Evolutionary conservation across 2,329 filamentous ascomycete genomes (phyloP).

Genomic region (Lasiodiplodia sp.): DNA sequence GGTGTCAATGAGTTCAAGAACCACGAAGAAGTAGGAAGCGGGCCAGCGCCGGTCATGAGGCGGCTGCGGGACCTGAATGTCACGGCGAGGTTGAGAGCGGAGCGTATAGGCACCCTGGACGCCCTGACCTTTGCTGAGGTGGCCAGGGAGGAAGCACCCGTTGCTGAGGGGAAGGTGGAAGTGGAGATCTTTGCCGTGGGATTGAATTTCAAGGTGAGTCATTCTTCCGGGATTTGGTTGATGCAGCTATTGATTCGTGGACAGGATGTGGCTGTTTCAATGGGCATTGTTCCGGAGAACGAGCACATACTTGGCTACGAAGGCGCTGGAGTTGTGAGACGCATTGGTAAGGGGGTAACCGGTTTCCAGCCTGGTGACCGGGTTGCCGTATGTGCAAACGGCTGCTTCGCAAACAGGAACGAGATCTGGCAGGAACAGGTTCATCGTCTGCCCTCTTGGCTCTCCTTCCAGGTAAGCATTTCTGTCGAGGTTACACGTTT

Average conservation of each 20-base stretch:
- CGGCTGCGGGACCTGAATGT: slow-evolving; percentile 13
- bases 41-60: background rate
- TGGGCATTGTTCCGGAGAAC: slow-evolving; percentile 31
- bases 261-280: slow-evolving; percentile 30
- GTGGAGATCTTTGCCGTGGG: slow-evolving; percentile 34
- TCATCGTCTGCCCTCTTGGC: too few relatives aligned
- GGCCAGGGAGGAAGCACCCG: slow-evolving; percentile 5
- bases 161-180: slow-evolving; percentile 32
- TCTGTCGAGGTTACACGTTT: too few relatives aligned
- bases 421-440: background rate
- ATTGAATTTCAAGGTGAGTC: slow-evolving; percentile 32
- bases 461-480: too few relatives aligned
- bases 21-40: background rate
- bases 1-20: slow-evolving; percentile 3
- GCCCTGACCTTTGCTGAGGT: slow-evolving; percentile 30
- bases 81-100: slow-evolving; percentile 28
- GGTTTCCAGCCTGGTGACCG: slow-evolving; percentile 15
- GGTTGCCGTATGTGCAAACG: slow-evolving; percentile 19
- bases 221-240: too few relatives aligned
- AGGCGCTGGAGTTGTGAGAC: slow-evolving; percentile 31
- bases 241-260: too few relatives aligned
- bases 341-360: slow-evolving; percentile 1
- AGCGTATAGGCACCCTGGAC: slow-evolving; percentile 32
- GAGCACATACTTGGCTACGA: slow-evolving; percentile 33
- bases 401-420: slow-evolving; percentile 17